phyloP scores from a whole-genome alignment of 345 rosid species.

The Salix viminalis region DNA sequence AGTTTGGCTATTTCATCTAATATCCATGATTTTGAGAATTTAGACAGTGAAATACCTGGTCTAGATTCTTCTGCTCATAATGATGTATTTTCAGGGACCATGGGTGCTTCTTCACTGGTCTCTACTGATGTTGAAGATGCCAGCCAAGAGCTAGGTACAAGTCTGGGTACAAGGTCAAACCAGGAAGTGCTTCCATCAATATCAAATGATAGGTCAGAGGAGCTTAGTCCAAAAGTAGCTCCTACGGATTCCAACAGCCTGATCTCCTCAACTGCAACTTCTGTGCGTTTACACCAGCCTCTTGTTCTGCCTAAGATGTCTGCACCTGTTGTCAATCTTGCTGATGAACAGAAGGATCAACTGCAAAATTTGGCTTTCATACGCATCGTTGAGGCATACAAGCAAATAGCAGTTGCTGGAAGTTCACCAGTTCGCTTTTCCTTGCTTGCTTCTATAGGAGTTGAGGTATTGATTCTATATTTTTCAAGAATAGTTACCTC shows the following conservation, averaged over 20 bases:
- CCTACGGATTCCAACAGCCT: slow-evolving; percentile 42
- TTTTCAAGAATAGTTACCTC: slow-evolving; percentile 5
- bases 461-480: slow-evolving; percentile 54
- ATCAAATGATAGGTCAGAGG: slow-evolving; percentile 80
- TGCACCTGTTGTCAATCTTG: slow-evolving; percentile 77
- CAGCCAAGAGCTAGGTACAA: slow-evolving; percentile 55
- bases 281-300: slow-evolving; percentile 43
- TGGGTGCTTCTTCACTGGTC: slow-evolving; percentile 51
- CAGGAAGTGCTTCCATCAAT: slow-evolving; percentile 51
- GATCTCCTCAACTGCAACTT: slow-evolving; percentile 57
- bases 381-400: slow-evolving; percentile 77
- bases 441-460: slow-evolving; percentile 75
- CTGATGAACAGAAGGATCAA: slow-evolving; percentile 74
- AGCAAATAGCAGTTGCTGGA: slow-evolving; percentile 76
- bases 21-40: slow-evolving; percentile 36
- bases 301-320: slow-evolving; percentile 77
- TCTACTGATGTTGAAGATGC: slow-evolving; percentile 55
- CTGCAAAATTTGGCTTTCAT: slow-evolving; percentile 62
- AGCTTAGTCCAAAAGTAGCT: slow-evolving; percentile 66
- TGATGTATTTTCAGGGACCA: slow-evolving; percentile 50
- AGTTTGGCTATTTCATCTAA: slow-evolving; percentile 34
- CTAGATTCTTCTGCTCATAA: slow-evolving; percentile 56
- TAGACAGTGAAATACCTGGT: slow-evolving; percentile 79
- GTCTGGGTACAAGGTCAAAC: slow-evolving; percentile 43
- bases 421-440: slow-evolving; percentile 73